phyloP scores from a whole-genome alignment of 768 basidiomycete genomes.

The Russula vinacea region DNA sequence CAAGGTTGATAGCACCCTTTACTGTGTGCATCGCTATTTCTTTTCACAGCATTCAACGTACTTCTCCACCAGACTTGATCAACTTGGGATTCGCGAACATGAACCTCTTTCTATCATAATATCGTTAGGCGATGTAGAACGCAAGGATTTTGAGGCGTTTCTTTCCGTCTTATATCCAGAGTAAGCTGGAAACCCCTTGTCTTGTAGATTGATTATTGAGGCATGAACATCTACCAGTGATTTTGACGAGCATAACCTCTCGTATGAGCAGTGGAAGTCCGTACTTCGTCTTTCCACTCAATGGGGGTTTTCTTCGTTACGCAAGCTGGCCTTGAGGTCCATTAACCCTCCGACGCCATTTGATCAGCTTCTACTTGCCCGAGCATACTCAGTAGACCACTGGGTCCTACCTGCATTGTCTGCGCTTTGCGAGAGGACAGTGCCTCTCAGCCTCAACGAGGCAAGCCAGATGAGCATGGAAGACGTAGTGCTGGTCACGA shows the following conservation, averaged over 20 bases:
- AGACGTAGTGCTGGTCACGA: conserved; percentile 22
- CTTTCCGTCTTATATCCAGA: conserved; percentile 30
- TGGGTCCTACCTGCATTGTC: conserved; percentile 23
- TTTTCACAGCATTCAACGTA: conserved; percentile 23
- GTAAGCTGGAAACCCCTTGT: conserved; percentile 11
- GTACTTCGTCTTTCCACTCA: conserved; percentile 28
- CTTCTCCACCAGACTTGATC: conserved; percentile 18
- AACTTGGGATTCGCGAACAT: conserved; percentile 19
- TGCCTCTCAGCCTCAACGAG: conserved; percentile 23
- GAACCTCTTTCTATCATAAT: conserved; percentile 19
- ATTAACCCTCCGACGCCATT: conserved; percentile 28
- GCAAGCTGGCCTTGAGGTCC: conserved; percentile 24
- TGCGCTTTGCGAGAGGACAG: conserved; percentile 25
- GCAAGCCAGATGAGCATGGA: conserved; percentile 24
- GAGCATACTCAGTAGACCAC: conserved; percentile 21
- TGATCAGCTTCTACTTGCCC: conserved; percentile 26
- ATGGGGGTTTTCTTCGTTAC: conserved; percentile 30
- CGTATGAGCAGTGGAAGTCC: conserved; percentile 29
- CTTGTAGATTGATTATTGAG: neutral
- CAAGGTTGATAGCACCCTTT: conserved; percentile 23
- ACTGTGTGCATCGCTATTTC: conserved; percentile 26
- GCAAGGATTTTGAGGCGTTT: conserved; percentile 27
- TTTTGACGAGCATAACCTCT: conserved; percentile 20
- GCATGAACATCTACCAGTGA: neutral
- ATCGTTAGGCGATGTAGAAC: conserved; percentile 19